Conservation (phyloP, 257 asterid species). For the Solanum appendiculatum region DNA sequence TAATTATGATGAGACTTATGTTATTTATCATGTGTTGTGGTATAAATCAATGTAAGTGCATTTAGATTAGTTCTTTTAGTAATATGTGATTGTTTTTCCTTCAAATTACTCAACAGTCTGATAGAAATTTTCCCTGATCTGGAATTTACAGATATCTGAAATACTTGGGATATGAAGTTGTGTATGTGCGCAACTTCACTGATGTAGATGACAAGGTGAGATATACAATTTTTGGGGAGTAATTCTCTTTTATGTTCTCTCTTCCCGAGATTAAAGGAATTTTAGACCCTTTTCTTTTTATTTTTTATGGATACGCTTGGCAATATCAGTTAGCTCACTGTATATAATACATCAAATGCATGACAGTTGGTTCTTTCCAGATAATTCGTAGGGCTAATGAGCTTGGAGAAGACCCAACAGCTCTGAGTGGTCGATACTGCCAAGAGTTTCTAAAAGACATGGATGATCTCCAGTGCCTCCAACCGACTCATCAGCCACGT, state of each 20-base stretch:
- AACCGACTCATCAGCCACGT: slow-evolving; percentile 82
- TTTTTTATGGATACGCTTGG: not conserved
- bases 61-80: not conserved
- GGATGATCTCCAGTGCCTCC: slow-evolving; percentile 80
- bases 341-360: not conserved
- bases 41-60: not conserved
- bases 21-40: not conserved
- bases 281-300: not conserved
- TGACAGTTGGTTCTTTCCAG: slow-evolving; percentile 19
- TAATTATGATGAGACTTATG: not conserved
- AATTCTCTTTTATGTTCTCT: not conserved
- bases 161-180: slow-evolving; percentile 70
- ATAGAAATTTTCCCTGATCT: not conserved
- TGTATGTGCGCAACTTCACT: slow-evolving; percentile 85
- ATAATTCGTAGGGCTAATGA: slow-evolving; percentile 79
- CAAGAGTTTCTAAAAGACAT: slow-evolving; percentile 68
- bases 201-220: slow-evolving; percentile 80
- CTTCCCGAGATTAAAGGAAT: not conserved
- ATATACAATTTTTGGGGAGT: slow-evolving; percentile 20
- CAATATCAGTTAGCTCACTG: not conserved
- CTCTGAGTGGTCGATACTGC: slow-evolving; percentile 67
- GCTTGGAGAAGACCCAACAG: slow-evolving; percentile 53
- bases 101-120: not conserved
- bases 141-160: slow-evolving; percentile 44
- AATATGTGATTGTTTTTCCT: not conserved